These are phyloP conservation scores for Hyparrhenia diplandra DNA, from an alignment of 176 grass and related monocot genomes.

Conservation along the genomic window DNA sequence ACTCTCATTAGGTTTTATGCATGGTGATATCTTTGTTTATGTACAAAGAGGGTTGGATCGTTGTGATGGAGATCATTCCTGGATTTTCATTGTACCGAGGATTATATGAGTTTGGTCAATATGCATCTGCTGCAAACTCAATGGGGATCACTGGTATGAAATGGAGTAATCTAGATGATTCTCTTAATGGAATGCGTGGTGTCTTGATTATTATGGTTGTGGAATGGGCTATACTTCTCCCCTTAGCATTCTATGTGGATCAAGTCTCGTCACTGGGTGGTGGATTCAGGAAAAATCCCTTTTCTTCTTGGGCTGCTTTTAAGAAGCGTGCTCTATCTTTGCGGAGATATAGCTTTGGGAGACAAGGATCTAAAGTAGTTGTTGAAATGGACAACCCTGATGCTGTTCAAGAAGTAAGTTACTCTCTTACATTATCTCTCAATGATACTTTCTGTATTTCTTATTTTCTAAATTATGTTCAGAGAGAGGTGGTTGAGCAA, in stretches of 20 bases:
- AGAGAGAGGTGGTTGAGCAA: constrained; percentile 73
- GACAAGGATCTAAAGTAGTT: constrained; percentile 57
- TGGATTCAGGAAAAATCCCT: constrained; percentile 30
- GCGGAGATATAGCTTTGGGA: constrained; percentile 41
- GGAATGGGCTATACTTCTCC: constrained; percentile 64
- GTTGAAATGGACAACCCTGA: constrained; percentile 71
- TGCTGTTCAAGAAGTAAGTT: constrained; percentile 61
- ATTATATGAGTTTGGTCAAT: constrained; percentile 72
- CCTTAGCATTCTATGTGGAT: constrained; percentile 63
- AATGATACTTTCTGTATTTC: not conserved
- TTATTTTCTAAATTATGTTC: constrained; percentile 28
- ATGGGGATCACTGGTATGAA: constrained; percentile 64
- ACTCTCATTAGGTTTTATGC: not conserved
- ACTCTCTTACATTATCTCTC: not conserved
- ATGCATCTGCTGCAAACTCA: constrained; percentile 45
- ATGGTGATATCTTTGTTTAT: constrained; percentile 20
- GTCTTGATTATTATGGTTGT: constrained; percentile 85
- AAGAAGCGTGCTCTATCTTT: constrained; percentile 33
- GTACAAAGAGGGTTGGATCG: constrained; percentile 64
- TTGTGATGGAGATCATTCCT: constrained; percentile 84
- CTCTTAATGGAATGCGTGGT: constrained; percentile 54
- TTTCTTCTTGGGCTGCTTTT: constrained; percentile 59
- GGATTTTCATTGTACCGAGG: constrained; percentile 85
- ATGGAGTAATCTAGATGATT: constrained; percentile 63
- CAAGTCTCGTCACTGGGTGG: constrained; percentile 49